Conservation (phyloP, 331 rosid genomes). For the Malus hybrid region DNA sequence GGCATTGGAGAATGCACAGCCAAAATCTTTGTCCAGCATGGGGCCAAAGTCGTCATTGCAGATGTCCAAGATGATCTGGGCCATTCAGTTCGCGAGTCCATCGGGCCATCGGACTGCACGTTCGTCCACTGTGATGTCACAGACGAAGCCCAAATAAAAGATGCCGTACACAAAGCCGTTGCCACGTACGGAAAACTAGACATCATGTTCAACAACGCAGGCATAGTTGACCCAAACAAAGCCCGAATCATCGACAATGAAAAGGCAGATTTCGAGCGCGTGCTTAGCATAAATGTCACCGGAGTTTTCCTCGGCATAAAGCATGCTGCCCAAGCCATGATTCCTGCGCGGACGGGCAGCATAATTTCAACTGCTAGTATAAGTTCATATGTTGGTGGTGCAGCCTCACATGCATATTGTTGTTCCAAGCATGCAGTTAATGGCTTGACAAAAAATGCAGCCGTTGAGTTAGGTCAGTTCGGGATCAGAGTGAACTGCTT, state of each 20-base stretch:
- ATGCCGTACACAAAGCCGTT: slow-evolving; percentile 27
- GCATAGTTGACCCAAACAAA: slow-evolving; percentile 42
- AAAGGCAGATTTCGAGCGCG: slow-evolving; percentile 61
- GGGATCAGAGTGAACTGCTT: slow-evolving; percentile 74
- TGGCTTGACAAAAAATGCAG: slow-evolving; percentile 60
- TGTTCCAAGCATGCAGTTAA: slow-evolving; percentile 71
- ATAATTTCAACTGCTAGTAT: slow-evolving; percentile 56
- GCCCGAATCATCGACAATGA: slow-evolving; percentile 50
- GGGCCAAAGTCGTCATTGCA: slow-evolving; percentile 56
- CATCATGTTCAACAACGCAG: slow-evolving; percentile 79
- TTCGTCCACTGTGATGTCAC: slow-evolving; percentile 60
- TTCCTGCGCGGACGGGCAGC: slow-evolving; percentile 35
- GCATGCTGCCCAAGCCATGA: slow-evolving; percentile 70
- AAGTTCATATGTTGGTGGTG: slow-evolving; percentile 52
- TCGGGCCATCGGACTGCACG: slow-evolving; percentile 27
- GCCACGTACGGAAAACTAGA: slow-evolving; percentile 47
- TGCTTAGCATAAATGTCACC: slow-evolving; percentile 43
- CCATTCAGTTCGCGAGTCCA: slow-evolving; percentile 10
- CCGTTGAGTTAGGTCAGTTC: slow-evolving; percentile 65
- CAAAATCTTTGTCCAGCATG: slow-evolving; percentile 38
- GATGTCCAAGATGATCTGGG: slow-evolving; percentile 70
- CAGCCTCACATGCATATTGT: slow-evolving; percentile 57
- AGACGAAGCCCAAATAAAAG: slow-evolving; percentile 47
- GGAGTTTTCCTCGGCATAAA: slow-evolving; percentile 73
- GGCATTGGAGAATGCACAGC: slow-evolving; percentile 59